phyloP scores from a whole-genome alignment of 1,284 basidiomycete species.

The Moesziomyces sp. region DNA sequence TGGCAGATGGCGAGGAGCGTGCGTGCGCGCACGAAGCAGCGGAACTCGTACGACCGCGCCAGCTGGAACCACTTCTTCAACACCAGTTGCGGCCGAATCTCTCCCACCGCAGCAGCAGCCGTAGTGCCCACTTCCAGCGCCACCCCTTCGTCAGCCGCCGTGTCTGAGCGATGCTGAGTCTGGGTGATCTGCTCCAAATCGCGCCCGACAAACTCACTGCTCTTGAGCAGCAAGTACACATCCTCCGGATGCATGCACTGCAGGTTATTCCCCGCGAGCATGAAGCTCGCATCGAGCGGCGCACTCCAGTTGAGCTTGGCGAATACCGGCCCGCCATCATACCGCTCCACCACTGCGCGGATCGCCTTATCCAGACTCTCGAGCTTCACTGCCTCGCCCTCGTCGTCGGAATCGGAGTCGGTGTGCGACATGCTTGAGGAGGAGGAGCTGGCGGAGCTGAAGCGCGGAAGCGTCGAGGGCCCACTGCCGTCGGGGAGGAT shows the following conservation, averaged over 20 bases:
- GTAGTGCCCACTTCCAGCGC: not conserved
- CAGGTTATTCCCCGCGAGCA: constrained; percentile 85
- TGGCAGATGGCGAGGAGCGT: constrained; percentile 79
- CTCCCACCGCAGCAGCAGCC: not conserved
- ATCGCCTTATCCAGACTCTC: constrained; percentile 79
- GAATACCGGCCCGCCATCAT: constrained; percentile 80
- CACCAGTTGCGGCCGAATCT: constrained; percentile 74
- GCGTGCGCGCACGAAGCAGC: constrained; percentile 46
- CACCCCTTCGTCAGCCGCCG: no score
- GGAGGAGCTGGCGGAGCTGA: not conserved
- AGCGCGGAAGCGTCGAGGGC: constrained; percentile 45
- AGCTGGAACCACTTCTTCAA: constrained; percentile 90
- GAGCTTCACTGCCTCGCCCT: constrained; percentile 61
- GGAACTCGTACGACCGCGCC: constrained; percentile 73
- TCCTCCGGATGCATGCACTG: constrained; percentile 88
- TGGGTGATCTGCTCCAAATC: constrained; percentile 74
- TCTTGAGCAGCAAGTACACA: constrained; percentile 91
- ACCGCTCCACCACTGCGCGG: constrained; percentile 75
- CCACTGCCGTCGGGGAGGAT: constrained; percentile 85
- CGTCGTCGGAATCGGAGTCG: constrained; percentile 75
- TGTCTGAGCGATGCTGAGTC: not conserved
- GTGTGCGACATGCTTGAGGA: constrained; percentile 65
- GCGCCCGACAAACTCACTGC: constrained; percentile 87
- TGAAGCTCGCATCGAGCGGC: constrained; percentile 82
- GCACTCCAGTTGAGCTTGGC: constrained; percentile 75